Percentiles rank a stretch among this genome's conserved stretches.
phyloP scores from a whole-genome alignment of 2,329 filamentous ascomycete species.

The Ceratocystis papillata region DNA sequence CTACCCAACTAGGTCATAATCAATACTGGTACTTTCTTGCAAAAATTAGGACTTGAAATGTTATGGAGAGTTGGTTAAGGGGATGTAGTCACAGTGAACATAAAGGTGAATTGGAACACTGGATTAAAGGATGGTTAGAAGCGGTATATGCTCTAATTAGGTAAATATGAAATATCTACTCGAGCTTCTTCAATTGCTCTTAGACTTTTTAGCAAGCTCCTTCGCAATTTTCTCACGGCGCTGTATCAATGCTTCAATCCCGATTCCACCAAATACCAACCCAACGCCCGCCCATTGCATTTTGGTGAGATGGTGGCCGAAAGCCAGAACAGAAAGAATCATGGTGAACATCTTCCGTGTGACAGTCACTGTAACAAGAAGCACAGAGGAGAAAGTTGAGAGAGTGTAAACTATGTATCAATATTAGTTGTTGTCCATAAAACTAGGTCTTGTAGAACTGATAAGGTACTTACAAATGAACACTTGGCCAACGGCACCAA shows the following conservation, averaged over 20 bases:
- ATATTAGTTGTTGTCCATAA: conserved; percentile 25
- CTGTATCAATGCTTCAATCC: conserved; percentile 74
- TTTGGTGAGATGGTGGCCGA: conserved; percentile 73
- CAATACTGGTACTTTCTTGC: no score
- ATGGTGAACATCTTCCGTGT: conserved; percentile 99
- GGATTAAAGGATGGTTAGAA: no score
- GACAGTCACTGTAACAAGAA: conserved; percentile 92
- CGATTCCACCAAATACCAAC: conserved; percentile 90
- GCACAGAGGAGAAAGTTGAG: conserved; percentile 77
- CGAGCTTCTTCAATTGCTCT: conserved; percentile 8
- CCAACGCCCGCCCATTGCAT: conserved; percentile 92
- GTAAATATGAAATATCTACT: background rate
- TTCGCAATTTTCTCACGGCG: conserved; percentile 75
- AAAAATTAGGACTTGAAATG: no score
- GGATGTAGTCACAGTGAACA: no score
- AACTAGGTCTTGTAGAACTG: background rate
- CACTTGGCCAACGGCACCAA: conserved; percentile 85
- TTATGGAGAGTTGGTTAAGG: no score
- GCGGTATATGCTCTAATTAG: no score
- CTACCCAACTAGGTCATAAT: no score
- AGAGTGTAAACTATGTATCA: conserved; percentile 63
- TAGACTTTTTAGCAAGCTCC: conserved; percentile 47
- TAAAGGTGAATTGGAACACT: no score
- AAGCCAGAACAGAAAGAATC: conserved; percentile 90
- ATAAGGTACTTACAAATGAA: conserved; percentile 63